These are phyloP conservation scores for Epichloe sp. DNA, from an alignment of 2,329 filamentous ascomycete genomes.

Conservation along the genomic window DNA sequence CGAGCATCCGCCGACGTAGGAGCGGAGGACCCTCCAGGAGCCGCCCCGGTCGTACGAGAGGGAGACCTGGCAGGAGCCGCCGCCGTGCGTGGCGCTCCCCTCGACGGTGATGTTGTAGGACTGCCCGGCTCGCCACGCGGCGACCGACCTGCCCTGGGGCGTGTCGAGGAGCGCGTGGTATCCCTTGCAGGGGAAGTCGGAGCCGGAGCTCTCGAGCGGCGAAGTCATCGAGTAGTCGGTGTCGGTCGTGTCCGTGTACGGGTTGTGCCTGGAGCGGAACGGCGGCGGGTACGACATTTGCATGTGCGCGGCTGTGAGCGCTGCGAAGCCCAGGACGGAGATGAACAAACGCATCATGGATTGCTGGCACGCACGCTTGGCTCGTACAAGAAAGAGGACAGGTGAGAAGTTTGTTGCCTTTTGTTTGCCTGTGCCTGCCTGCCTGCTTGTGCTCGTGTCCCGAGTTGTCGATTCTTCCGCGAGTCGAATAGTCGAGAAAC, in stretches of 20 bases:
- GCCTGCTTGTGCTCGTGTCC: neutral
- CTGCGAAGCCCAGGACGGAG: conserved; percentile 27
- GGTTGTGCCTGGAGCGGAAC: conserved; percentile 39
- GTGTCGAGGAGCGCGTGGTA: conserved; percentile 36
- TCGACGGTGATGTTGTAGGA: conserved; percentile 49
- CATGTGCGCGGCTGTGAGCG: conserved; percentile 40
- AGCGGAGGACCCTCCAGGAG: conserved; percentile 54
- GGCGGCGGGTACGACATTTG: conserved; percentile 40
- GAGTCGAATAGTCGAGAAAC: no score
- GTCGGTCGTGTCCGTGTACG: conserved; percentile 28
- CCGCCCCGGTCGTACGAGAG: conserved; percentile 60
- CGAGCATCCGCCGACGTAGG: conserved; percentile 42
- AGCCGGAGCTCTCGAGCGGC: conserved; percentile 46
- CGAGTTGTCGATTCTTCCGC: no score
- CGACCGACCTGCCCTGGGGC: conserved; percentile 36
- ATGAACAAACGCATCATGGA: conserved; percentile 5
- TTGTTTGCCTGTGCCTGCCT: neutral
- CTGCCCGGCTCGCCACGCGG: conserved; percentile 48
- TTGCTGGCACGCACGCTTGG: no score
- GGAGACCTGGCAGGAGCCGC: conserved; percentile 65
- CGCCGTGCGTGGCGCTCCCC: conserved; percentile 50
- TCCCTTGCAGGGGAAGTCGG: conserved; percentile 68
- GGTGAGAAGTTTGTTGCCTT: neutral
- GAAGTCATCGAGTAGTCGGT: conserved; percentile 62
- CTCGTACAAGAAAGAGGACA: neutral